A percentile compares a stretch with the other conserved stretches of the same genome.
phyloP scores from a whole-genome alignment of 179 eudicot genomes.

The Silene vulgaris region DNA sequence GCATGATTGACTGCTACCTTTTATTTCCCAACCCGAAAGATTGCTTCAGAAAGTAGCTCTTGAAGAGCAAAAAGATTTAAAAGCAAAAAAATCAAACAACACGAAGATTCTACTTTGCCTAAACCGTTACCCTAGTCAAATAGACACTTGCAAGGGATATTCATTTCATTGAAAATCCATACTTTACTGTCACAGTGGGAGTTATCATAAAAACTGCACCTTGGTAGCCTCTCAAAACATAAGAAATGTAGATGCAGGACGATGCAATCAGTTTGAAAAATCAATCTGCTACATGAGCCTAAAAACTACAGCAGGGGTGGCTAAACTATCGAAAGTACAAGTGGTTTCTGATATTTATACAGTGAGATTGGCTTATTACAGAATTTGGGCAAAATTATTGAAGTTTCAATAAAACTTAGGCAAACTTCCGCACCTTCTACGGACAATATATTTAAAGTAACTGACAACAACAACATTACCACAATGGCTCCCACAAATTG shows the following conservation, averaged over 20 bases:
- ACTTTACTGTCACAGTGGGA: background rate
- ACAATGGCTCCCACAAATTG: too few relatives aligned
- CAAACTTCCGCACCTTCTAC: background rate
- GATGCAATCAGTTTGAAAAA: background rate
- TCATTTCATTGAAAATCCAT: background rate
- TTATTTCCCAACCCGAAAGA: conserved; percentile 20
- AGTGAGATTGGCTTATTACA: background rate
- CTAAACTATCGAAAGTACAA: too few relatives aligned
- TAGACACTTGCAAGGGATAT: background rate
- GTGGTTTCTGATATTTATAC: too few relatives aligned
- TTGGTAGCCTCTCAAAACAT: background rate
- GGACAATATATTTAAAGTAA: background rate
- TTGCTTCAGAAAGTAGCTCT: background rate
- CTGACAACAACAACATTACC: too few relatives aligned
- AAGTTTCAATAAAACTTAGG: background rate
- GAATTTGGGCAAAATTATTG: background rate
- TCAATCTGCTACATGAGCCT: background rate
- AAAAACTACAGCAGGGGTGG: background rate
- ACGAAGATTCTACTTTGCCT: background rate
- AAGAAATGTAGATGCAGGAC: background rate
- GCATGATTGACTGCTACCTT: conserved; percentile 47
- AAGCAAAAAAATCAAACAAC: conserved; percentile 9
- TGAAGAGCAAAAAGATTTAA: background rate
- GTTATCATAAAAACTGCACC: background rate
- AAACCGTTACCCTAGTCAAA: background rate